phyloP scores from a whole-genome alignment of 129 eudicot genomes.

The sunflower (Helianthus annuus) region DNA sequence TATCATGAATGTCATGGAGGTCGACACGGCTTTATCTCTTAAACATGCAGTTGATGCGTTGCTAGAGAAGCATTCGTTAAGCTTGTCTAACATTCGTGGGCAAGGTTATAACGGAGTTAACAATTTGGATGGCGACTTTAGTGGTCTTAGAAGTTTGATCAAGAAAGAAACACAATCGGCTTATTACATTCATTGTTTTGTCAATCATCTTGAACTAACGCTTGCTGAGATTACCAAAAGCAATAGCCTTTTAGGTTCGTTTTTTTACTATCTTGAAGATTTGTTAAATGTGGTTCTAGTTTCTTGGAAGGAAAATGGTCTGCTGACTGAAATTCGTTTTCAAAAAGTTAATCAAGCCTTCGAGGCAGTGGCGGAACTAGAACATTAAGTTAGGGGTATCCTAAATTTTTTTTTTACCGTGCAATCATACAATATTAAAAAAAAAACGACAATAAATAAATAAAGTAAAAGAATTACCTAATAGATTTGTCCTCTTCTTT shows the following conservation, averaged over 20 bases:
- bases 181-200: constrained; percentile 16
- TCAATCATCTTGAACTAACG: constrained; percentile 4
- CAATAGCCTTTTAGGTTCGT: background rate
- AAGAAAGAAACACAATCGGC: constrained; percentile 6
- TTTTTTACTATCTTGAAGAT: constrained; percentile 2
- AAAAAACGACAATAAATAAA: too few relatives aligned
- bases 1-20: constrained; percentile 10
- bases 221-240: background rate
- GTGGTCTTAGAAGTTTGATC: constrained; percentile 4
- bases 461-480: too few relatives aligned
- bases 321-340: background rate
- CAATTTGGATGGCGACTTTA: background rate
- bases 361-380: too few relatives aligned
- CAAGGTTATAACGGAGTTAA: constrained; percentile 14
- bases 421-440: too few relatives aligned
- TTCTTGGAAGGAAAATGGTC: constrained; percentile 9
- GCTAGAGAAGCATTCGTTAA: constrained; percentile 21
- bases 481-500: too few relatives aligned
- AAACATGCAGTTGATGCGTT: constrained; percentile 3
- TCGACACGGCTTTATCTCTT: constrained; percentile 6
- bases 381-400: too few relatives aligned
- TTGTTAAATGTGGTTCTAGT: background rate
- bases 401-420: too few relatives aligned
- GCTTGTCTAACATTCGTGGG: constrained; percentile 15
- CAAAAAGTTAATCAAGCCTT: background rate